Conservation (phyloP, 2,329 filamentous ascomycete species). For the Trichophyton equinum region DNA sequence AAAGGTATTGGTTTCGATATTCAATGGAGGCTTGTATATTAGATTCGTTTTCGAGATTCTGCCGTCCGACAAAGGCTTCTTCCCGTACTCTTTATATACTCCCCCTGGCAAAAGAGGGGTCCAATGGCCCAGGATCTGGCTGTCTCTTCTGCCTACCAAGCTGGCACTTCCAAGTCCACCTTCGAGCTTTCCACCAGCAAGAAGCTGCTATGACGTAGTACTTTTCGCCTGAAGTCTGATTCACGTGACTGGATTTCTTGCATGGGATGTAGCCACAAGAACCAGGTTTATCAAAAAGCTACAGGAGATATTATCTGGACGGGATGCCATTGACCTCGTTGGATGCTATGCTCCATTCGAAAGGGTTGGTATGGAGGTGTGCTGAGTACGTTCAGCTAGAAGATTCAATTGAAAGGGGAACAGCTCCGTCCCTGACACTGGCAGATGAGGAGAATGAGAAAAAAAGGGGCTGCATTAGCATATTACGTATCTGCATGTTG, state of each 20-base stretch:
- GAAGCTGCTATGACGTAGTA: not conserved
- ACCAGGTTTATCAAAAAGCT: not conserved
- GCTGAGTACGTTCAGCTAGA: not conserved
- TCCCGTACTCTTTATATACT: constrained; percentile 1
- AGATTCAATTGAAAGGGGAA: not conserved
- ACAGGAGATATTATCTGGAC: not conserved
- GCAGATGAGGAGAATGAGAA: not conserved
- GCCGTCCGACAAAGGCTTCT: not conserved
- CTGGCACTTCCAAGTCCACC: no score
- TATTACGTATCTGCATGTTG: not conserved
- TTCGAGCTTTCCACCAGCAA: not conserved
- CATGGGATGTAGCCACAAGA: constrained; percentile 3
- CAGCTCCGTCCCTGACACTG: not conserved
- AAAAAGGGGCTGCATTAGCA: not conserved
- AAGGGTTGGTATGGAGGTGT: not conserved
- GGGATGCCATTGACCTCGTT: no score
- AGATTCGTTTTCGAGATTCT: not conserved
- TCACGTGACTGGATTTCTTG: not conserved
- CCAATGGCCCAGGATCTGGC: not conserved
- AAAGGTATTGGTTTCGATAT: not conserved
- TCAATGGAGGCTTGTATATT: not conserved
- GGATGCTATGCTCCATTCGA: no score
- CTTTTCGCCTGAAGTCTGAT: not conserved
- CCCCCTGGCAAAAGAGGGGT: not conserved
- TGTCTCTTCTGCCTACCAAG: not conserved